These are phyloP conservation scores for Ziziphus jujuba DNA, from an alignment of 306 rosid genomes.

Conservation along the genomic window DNA sequence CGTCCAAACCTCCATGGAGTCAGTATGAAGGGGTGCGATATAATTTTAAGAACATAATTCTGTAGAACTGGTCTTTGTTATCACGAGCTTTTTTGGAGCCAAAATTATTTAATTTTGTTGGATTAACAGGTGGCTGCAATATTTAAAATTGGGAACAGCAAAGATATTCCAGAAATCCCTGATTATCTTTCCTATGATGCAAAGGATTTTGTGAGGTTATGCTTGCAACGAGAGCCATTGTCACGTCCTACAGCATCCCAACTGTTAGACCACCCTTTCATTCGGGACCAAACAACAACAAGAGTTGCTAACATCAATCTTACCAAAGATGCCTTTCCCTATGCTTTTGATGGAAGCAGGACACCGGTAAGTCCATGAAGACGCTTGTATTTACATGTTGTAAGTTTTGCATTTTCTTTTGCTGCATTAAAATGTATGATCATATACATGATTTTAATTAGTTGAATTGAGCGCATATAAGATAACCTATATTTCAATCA, in stretches of 20 bases:
- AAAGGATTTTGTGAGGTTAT: slow-evolving; percentile 63
- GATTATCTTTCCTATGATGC: slow-evolving; percentile 90
- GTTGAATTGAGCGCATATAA: too few relatives aligned
- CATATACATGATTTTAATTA: too few relatives aligned
- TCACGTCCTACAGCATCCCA: slow-evolving; percentile 76
- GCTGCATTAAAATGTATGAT: neutral
- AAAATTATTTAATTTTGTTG: slow-evolving; percentile 28
- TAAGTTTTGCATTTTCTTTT: neutral
- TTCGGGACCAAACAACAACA: slow-evolving; percentile 72
- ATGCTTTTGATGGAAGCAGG: slow-evolving; percentile 75
- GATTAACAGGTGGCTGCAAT: slow-evolving; percentile 90
- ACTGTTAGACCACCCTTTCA: slow-evolving; percentile 76
- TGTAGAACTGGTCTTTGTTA: slow-evolving; percentile 6
- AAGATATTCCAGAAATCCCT: slow-evolving; percentile 91
- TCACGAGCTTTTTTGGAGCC: slow-evolving; percentile 21
- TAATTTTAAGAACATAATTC: slow-evolving; percentile 32
- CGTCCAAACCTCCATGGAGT: slow-evolving; percentile 95
- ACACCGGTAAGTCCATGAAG: slow-evolving; percentile 63
- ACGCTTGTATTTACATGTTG: neutral
- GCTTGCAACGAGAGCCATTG: slow-evolving; percentile 81
- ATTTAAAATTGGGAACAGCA: slow-evolving; percentile 97
- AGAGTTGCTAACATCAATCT: slow-evolving; percentile 59
- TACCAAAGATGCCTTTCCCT: slow-evolving; percentile 68
- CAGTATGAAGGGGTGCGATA: slow-evolving; percentile 94
- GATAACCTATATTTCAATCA: neutral